Evolutionary conservation across 345 rosid genomes (phyloP).

Genomic region (Clausena lansium): DNA sequence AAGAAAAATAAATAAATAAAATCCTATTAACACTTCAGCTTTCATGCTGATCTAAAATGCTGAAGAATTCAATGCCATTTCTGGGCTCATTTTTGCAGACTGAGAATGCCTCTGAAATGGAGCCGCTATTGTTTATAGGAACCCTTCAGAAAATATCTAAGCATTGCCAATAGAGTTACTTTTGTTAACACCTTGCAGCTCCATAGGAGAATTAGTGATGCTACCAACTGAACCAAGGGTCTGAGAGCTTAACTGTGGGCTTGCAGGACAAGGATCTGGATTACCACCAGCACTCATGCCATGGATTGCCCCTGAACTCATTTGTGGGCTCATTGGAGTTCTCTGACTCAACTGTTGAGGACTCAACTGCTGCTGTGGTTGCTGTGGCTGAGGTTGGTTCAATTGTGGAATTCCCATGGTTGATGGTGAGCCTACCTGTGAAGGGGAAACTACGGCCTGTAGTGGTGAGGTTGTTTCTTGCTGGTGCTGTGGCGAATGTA

Average conservation of each 20-base stretch:
- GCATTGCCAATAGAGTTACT: slow-evolving; percentile 62
- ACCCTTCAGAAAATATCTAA: slow-evolving; percentile 7
- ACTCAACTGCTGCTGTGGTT: slow-evolving; percentile 51
- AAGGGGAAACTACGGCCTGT: slow-evolving; percentile 77
- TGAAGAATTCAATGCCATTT: background rate
- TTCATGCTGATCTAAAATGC: background rate
- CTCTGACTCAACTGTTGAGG: slow-evolving; percentile 71
- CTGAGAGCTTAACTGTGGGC: slow-evolving; percentile 96
- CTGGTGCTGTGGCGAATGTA: slow-evolving; percentile 29
- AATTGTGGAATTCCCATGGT: slow-evolving; percentile 63
- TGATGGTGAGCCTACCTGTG: slow-evolving; percentile 76
- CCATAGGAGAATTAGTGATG: slow-evolving; percentile 89
- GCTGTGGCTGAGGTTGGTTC: slow-evolving; percentile 51
- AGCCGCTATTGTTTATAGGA: background rate
- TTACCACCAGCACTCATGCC: slow-evolving; percentile 74
- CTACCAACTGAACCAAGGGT: slow-evolving; percentile 91
- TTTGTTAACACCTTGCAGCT: slow-evolving; percentile 80
- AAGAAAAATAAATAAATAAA: background rate
- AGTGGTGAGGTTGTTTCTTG: slow-evolving; percentile 59
- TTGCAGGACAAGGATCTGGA: slow-evolving; percentile 80
- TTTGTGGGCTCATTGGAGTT: slow-evolving; percentile 88
- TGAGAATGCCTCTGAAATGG: background rate
- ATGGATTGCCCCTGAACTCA: slow-evolving; percentile 80
- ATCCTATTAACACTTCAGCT: background rate
- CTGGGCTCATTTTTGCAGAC: too few species aligned